Base-by-base conservation (phyloP, 345 rosid genomes). In the Brassica carinata region DNA sequence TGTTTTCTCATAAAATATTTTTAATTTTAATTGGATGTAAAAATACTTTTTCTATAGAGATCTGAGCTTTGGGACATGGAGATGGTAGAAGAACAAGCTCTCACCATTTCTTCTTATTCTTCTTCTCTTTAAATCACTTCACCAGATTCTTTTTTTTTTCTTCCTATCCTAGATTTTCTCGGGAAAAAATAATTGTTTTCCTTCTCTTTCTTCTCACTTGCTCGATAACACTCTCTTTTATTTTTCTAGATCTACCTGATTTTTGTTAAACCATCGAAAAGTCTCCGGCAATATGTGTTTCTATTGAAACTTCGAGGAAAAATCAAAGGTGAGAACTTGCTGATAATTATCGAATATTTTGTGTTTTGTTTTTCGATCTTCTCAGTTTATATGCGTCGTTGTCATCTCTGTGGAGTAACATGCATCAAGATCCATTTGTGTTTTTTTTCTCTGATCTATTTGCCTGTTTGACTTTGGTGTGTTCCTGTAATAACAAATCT, bases 1-100 rank as follows among this genome's bases (percentile, higher is more conserved):
- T 74, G 17, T 74, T 69, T 55, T 69, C 55, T 67, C 31, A 18
- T 10, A n/a, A 71, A 71, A 69, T 40, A 68, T 43, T 57, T 27
- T 8, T 30, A 0, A 26, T 67, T n/a, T 48, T 34, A 67, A 30
- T 70, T 40, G 61, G 78, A 48, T 27, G 57, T 64, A 75, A 81
- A 23, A 79, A 29, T 82, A 68, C 69, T 83, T 81, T 82, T 79
- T n/a, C 83, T 55, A 68, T 57, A 64, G 85, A 82, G 77, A 82
- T 78, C 84, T 78, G 75, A 63, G 81, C 85, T 78, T 83, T 67
- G 87, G 5, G 84, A 77, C 83, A 72, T 82, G 83, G 85, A 77
- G 85, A 83, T 82, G 84, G 81, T 83, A 75, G 85, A 79, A 83
- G 85, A 81, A 81, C 81, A 69, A 73, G 87, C 81, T 77, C 75